Conservation (phyloP, 2,329 filamentous ascomycete genomes). For the Clonostachys byssicola region DNA sequence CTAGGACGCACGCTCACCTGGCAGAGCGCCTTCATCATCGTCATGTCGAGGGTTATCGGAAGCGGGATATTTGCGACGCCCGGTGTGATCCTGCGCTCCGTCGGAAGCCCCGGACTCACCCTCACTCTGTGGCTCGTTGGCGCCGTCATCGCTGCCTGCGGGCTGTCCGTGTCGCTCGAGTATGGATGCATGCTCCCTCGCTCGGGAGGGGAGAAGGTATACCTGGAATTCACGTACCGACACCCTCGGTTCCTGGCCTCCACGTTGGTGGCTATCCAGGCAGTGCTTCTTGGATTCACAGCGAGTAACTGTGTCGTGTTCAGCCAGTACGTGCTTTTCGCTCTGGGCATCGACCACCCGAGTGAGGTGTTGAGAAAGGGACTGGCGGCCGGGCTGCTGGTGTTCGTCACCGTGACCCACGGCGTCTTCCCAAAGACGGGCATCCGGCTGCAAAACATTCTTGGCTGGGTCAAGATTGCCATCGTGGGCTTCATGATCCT, state of each 20-base stretch:
- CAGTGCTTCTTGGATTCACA: constrained; percentile 61
- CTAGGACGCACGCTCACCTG: constrained; percentile 57
- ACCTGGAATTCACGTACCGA: constrained; percentile 65
- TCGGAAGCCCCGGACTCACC: constrained; percentile 62
- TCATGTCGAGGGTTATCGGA: constrained; percentile 65
- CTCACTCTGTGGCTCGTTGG: constrained; percentile 61
- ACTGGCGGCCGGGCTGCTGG: constrained; percentile 53
- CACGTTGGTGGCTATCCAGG: constrained; percentile 59
- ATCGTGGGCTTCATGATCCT: constrained; percentile 58
- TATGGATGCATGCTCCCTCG: constrained; percentile 68
- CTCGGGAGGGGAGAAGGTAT: constrained; percentile 66
- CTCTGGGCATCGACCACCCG: constrained; percentile 43
- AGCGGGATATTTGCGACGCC: constrained; percentile 71
- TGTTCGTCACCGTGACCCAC: constrained; percentile 53
- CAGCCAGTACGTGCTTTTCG: constrained; percentile 60
- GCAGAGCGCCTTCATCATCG: constrained; percentile 61
- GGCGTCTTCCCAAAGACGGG: constrained; percentile 52
- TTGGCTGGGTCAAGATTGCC: constrained; percentile 61
- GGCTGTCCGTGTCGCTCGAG: constrained; percentile 59
- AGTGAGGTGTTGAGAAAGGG: constrained; percentile 47
- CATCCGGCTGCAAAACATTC: constrained; percentile 53
- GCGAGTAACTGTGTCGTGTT: constrained; percentile 69
- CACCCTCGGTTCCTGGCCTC: constrained; percentile 60
- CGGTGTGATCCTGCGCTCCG: constrained; percentile 60
- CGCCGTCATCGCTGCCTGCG: constrained; percentile 55